Evolutionary conservation across 495 filamentous ascomycete species (phyloP), one percentile per base, ranked within the genome.

Genomic region (Penicillium manginii): DNA sequence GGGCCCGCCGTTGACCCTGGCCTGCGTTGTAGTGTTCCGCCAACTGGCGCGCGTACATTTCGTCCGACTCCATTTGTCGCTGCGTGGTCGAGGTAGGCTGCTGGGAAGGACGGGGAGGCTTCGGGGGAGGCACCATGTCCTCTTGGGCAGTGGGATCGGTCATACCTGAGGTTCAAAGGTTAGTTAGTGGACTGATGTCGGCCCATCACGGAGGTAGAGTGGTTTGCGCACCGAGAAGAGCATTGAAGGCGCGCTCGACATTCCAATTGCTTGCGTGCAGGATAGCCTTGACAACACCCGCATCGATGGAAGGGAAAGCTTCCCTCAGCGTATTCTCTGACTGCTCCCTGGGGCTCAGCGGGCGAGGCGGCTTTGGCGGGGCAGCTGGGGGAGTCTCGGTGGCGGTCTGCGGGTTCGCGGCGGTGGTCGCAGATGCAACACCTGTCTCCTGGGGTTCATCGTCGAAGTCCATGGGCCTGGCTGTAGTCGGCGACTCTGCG

Each of bases 181-280:
- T 29, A 55, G 37, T 32, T 43, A 17, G 51, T 31, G n/a, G 3
- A n/a, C 12, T 40, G 15, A 31, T n/a, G 47, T 26, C 18, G 9
- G 35, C 26, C 26, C 26, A 26, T 26, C 26, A 2, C 26, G 1
- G 32, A 12, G 12, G 21, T 37, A n/a, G 39, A 42, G 39, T 23
- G 1, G 11, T 14, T 19, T 46, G 65, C 84, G 55, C 75, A 91
- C 91, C 88, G 22, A 98, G 81, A 8, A 99, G 84, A 26, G 96
- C 94, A 77, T 97, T 94, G 78, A 98, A 98, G 39, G 94, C 94
- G 12, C 92, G 90, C 69, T 99, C 94, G 43, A 99, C 86, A 63
- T 88, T 84, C 43, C 91, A 94, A 60, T 88, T 83, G 71, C 93
- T 97, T 9, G 94, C 94, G 12, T 79, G 77, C 55, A 99, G 76